phyloP scores from a whole-genome alignment of 768 basidiomycete genomes.

The Lenzites betulinus region DNA sequence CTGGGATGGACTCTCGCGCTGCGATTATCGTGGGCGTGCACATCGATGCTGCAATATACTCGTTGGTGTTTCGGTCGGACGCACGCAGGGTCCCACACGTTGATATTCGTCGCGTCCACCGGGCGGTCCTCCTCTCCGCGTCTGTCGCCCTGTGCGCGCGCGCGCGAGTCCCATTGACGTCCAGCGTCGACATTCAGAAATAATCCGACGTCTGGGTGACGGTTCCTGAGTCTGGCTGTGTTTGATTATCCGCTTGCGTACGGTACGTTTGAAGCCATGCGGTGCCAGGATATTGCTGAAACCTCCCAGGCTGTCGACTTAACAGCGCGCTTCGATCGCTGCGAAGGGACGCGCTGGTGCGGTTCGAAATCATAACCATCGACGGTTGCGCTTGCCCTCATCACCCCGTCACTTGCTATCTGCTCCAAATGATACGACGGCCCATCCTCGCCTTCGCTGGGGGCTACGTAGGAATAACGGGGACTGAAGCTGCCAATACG shows the following conservation, averaged over 20 bases:
- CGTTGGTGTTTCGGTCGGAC: background rate
- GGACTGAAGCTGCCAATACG: too few relatives aligned
- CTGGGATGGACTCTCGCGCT: background rate
- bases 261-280: background rate
- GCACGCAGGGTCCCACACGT: background rate
- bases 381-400: too few relatives aligned
- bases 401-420: too few relatives aligned
- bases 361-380: too few relatives aligned
- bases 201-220: too few relatives aligned
- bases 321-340: background rate
- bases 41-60: too few relatives aligned
- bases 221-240: background rate
- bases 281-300: background rate
- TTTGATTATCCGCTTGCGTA: background rate
- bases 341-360: too few relatives aligned
- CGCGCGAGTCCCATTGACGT: background rate
- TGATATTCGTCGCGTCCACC: background rate
- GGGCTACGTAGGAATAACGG: too few relatives aligned
- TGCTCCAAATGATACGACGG: too few relatives aligned
- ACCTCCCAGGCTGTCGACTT: background rate
- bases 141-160: background rate
- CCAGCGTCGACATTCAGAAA: too few relatives aligned
- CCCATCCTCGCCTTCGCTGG: too few relatives aligned
- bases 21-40: too few relatives aligned
- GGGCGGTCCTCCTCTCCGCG: background rate